phyloP scores from a whole-genome alignment of 2,329 filamentous ascomycete species.

The Golovinomyces cichoracearum region DNA sequence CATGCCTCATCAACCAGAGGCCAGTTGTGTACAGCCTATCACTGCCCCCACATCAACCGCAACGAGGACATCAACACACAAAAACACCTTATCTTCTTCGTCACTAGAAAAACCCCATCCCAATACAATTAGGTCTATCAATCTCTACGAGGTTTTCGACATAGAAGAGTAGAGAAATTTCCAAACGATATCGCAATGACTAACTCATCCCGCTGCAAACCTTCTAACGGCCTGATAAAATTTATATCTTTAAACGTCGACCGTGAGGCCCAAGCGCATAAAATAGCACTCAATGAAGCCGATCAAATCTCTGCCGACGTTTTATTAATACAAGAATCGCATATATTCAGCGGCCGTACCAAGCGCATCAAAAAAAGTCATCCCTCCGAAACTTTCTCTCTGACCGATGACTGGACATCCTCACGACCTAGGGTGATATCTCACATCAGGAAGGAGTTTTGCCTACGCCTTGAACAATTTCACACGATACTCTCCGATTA shows the following conservation, averaged over 20 bases:
- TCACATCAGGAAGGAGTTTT: background rate
- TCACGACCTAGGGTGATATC: background rate
- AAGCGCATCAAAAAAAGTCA: background rate
- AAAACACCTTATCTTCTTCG: background rate
- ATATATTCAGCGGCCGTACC: background rate
- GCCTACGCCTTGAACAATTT: background rate
- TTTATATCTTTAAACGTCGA: background rate
- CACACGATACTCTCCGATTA: background rate
- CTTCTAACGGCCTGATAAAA: background rate
- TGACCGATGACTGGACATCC: background rate
- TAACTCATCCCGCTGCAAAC: background rate
- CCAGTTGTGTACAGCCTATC: background rate
- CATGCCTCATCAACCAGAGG: background rate
- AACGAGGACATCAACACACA: background rate
- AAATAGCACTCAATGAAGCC: slow-evolving; percentile 1
- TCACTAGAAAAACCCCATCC: background rate
- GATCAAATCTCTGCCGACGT: background rate
- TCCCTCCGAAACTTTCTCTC: background rate
- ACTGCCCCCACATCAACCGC: background rate
- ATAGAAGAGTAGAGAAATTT: background rate
- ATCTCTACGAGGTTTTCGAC: background rate
- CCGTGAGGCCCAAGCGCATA: background rate
- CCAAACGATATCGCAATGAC: background rate
- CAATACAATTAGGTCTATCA: background rate
- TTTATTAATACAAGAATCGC: background rate